Conservation (phyloP, 2,329 filamentous ascomycete species). For the Botryotinia calthae region DNA sequence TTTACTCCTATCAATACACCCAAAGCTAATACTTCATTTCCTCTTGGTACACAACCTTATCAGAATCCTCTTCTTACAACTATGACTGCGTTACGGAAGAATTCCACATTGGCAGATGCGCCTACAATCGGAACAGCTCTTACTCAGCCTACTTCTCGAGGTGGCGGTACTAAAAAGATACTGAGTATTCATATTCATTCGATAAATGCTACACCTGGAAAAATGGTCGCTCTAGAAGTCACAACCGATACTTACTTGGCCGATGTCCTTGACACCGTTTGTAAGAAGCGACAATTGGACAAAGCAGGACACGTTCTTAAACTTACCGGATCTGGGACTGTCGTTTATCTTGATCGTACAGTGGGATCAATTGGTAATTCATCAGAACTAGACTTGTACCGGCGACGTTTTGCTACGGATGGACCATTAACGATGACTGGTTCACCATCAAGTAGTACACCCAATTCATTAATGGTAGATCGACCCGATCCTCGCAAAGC, state of each 20-base stretch:
- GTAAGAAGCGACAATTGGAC: conserved; percentile 73
- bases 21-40: conserved; percentile 28
- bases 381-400: conserved; percentile 71
- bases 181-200: conserved; percentile 70
- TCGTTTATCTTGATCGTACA: conserved; percentile 73
- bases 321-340: conserved; percentile 68
- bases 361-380: conserved; percentile 76
- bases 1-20: conserved; percentile 41
- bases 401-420: conserved; percentile 73
- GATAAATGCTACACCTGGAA: conserved; percentile 67
- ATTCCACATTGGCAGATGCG: conserved; percentile 54
- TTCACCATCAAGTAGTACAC: conserved; percentile 64
- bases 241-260: conserved; percentile 82
- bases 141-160: conserved; percentile 39
- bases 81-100: conserved; percentile 50
- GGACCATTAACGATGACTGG: conserved; percentile 66
- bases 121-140: conserved; percentile 44
- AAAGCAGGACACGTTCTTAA: conserved; percentile 78
- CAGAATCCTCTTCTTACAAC: conserved; percentile 62
- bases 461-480: conserved; percentile 55
- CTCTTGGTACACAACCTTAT: conserved; percentile 42
- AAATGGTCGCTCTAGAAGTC: conserved; percentile 70
- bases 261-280: conserved; percentile 76
- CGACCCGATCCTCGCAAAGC: conserved; percentile 45
- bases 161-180: conserved; percentile 63